phyloP scores from a whole-genome alignment of 768 basidiomycete genomes.

The Mycena vulgaris region DNA sequence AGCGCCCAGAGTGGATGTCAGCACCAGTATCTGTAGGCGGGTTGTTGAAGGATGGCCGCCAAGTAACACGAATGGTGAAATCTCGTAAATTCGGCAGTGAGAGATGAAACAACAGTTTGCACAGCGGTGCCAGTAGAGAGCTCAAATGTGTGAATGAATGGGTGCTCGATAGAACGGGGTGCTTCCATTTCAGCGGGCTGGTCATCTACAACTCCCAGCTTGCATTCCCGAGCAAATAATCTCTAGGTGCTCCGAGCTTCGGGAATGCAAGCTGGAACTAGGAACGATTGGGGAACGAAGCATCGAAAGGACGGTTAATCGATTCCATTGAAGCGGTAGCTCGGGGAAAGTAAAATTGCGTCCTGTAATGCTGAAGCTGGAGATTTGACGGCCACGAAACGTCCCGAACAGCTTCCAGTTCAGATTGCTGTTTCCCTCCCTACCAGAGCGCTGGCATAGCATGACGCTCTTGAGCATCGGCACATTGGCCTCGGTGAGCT shows the following conservation, averaged over 20 bases:
- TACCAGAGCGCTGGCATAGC: too few species aligned
- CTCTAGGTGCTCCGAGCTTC: too few species aligned
- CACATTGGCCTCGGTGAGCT: too few species aligned
- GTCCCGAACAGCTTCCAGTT: neutral
- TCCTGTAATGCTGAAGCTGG: neutral
- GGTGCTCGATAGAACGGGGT: neutral
- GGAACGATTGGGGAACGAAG: neutral
- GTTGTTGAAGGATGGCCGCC: too few species aligned
- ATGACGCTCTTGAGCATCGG: too few species aligned
- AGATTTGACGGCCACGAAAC: neutral
- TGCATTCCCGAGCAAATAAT: too few species aligned
- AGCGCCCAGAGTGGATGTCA: too few species aligned
- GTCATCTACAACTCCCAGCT: neutral
- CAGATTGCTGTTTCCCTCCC: neutral
- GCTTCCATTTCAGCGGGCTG: neutral
- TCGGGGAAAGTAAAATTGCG: neutral
- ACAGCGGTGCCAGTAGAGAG: neutral
- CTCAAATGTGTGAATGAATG: neutral
- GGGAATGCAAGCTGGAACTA: too few species aligned
- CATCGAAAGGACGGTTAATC: neutral
- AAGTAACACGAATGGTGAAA: too few species aligned
- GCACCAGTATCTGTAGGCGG: too few species aligned
- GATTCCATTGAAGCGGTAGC: neutral
- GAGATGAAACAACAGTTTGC: neutral
- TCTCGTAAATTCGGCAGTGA: too few species aligned